Evolutionary conservation across 495 filamentous ascomycete genomes (phyloP).

Genomic region (Penicillium taxi): DNA sequence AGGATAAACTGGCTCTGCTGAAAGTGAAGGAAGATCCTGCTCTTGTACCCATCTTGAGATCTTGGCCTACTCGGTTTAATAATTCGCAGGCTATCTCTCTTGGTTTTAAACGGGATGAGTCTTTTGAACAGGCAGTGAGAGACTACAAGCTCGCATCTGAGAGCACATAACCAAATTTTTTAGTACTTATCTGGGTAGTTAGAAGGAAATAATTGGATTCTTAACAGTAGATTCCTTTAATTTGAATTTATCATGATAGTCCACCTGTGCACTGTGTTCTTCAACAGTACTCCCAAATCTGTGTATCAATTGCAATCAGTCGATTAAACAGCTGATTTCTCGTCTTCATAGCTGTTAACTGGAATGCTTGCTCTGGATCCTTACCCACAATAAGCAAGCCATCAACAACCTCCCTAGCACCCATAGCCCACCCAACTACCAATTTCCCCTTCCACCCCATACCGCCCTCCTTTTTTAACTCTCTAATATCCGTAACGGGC

Average conservation of each 20-base stretch:
- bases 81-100: conserved; percentile 47
- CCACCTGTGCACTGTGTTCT: too few species aligned
- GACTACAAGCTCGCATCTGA: conserved; percentile 40
- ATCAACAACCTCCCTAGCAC: conserved; percentile 63
- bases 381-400: conserved; percentile 61
- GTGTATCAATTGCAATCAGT: conserved; percentile 68
- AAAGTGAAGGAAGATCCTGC: conserved; percentile 52
- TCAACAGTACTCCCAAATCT: conserved; percentile 84
- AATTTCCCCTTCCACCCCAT: conserved; percentile 86
- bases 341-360: conserved; percentile 64
- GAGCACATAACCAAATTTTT: conserved; percentile 10
- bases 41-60: conserved; percentile 55
- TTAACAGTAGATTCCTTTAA: neutral
- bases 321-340: conserved; percentile 84
- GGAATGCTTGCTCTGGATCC: conserved; percentile 41
- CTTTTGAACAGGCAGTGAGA: conserved; percentile 48
- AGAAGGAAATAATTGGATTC: neutral
- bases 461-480: conserved; percentile 76
- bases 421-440: conserved; percentile 73
- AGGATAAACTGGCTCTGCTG: conserved; percentile 54
- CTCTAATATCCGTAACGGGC: conserved; percentile 51
- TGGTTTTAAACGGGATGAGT: conserved; percentile 50
- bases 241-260: too few species aligned
- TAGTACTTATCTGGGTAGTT: too few species aligned
- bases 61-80: conserved; percentile 63